Evolutionary conservation across 352 stramenopile species (phyloP).

Genomic region (Thalassiosira pacifica): DNA sequence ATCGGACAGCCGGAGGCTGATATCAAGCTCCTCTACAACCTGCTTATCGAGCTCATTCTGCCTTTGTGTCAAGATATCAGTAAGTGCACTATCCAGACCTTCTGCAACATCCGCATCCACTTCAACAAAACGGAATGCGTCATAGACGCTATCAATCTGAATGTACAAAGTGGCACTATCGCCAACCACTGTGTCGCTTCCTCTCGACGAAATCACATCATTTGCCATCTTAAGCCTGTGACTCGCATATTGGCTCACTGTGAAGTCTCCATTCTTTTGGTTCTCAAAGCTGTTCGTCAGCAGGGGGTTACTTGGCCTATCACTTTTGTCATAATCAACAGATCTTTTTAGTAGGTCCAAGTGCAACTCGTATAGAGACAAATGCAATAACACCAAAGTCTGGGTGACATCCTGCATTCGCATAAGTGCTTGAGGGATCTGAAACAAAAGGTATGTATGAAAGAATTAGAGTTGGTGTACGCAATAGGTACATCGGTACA

Average conservation of each 20-base stretch:
- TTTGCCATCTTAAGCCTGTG: conserved; percentile 41
- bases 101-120: background rate
- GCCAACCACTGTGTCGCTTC: conserved; percentile 43
- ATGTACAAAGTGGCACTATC: conserved; percentile 43
- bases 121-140: conserved; percentile 22
- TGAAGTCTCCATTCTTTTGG: conserved; percentile 11
- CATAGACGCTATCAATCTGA: conserved; percentile 39
- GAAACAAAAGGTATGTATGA: too few species aligned
- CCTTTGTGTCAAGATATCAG: conserved; percentile 15
- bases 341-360: conserved; percentile 33
- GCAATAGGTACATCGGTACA: too few species aligned
- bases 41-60: conserved; percentile 24
- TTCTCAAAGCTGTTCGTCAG: background rate
- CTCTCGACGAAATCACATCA: conserved; percentile 38
- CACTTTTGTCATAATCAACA: background rate
- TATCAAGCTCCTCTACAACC: conserved; percentile 21
- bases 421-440: conserved; percentile 26
- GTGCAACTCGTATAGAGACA: conserved; percentile 49
- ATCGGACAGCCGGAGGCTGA: conserved; percentile 9
- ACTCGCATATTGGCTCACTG: conserved; percentile 2
- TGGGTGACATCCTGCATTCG: conserved; percentile 30
- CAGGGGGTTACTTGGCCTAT: background rate
- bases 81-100: background rate
- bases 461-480: too few species aligned
- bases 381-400: conserved; percentile 30